Conservation (phyloP, 805 yeast genomes). For the Candida michaelii region DNA sequence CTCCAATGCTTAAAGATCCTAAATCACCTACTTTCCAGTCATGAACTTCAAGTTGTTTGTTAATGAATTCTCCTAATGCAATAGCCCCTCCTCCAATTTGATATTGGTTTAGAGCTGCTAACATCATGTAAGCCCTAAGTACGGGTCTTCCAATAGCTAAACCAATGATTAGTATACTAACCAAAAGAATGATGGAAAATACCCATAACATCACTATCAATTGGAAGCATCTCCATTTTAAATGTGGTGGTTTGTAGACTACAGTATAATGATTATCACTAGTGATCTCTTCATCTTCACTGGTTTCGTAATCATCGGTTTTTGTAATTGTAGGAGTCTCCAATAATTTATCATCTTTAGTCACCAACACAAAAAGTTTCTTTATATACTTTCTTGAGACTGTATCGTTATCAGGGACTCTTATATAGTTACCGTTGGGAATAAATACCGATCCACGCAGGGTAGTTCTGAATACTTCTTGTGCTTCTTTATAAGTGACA, state of each 20-base stretch:
- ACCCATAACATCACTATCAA: slow-evolving; percentile 50
- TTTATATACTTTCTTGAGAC: slow-evolving; percentile 64
- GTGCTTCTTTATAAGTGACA: slow-evolving; percentile 47
- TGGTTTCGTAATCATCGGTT: slow-evolving; percentile 8
- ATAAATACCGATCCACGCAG: slow-evolving; percentile 57
- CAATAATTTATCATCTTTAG: slow-evolving; percentile 68
- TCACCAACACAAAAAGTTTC: slow-evolving; percentile 77
- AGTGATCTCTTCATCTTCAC: slow-evolving; percentile 34
- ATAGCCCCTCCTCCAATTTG: not conserved
- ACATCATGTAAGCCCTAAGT: slow-evolving; percentile 1
- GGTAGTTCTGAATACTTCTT: slow-evolving; percentile 41
- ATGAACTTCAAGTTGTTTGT: not conserved
- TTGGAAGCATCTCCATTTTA: slow-evolving; percentile 55
- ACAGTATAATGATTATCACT: slow-evolving; percentile 55
- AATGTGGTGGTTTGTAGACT: slow-evolving; percentile 85
- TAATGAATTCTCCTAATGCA: not conserved
- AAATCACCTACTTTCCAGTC: slow-evolving; percentile 16
- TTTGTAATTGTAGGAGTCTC: not conserved
- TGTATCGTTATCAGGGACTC: slow-evolving; percentile 86
- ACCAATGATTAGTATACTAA: slow-evolving; percentile 21
- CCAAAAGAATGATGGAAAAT: slow-evolving; percentile 35
- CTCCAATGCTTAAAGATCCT: slow-evolving; percentile 12
- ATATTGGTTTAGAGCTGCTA: not conserved
- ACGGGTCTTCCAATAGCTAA: slow-evolving; percentile 31
- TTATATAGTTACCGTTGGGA: slow-evolving; percentile 76